Base-by-base conservation (phyloP, 225 moss, liverwort and hornwort genomes). In the Takakia lepidozioides region DNA sequence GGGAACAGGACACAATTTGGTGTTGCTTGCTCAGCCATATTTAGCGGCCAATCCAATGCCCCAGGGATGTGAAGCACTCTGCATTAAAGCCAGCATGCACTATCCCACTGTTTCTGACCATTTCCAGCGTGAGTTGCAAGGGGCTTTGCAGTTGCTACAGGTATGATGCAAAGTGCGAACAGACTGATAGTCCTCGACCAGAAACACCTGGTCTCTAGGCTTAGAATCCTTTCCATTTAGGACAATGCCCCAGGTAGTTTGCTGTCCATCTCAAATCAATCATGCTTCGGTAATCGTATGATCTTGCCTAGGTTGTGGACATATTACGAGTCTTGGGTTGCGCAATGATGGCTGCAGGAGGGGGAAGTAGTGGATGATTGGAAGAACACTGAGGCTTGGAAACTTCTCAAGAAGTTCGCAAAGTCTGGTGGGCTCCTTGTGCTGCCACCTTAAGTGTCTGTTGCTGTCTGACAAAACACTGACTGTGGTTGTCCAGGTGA, bases 61-160 rank as follows among this genome's bases (percentile, higher is more conserved):
- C 19, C 60, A 76, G n/a, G 86, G 84, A 45, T 57, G 65, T 45
- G 86, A 95, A 43, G 63, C 82, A 4, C 51, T 84, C 11, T 95
- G 89, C 48, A 48, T 89, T 4, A 82, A 75, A 59, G 89, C 89
- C 23, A 95, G 93, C 57, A 68, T 77, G 15, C 93, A 95, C 40
- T 95, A 87, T 34, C 86, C 89, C 8, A 90, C 93, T 40, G 46
- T 95, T 54, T 78, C 90, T 38, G 93, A 95, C 49, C 86, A 95
- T 23, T 89, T 86, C 34, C 93, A 95, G 59, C 71, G 93, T 20
- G 75, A 80, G 50, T 60, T 95, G 38, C 76, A 77, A 43, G 64
- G 54, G 28, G 84, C 84, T 30, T 53, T 95, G 65, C 89, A 84
- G 57, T 34, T 57, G 9, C 69, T 69, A 21, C 73, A 78, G 73